Percentiles rank a stretch among this genome's conserved stretches.
Conservation (phyloP, 805 yeast genomes). For the Saccharomycopsis fibuligera region DNA sequence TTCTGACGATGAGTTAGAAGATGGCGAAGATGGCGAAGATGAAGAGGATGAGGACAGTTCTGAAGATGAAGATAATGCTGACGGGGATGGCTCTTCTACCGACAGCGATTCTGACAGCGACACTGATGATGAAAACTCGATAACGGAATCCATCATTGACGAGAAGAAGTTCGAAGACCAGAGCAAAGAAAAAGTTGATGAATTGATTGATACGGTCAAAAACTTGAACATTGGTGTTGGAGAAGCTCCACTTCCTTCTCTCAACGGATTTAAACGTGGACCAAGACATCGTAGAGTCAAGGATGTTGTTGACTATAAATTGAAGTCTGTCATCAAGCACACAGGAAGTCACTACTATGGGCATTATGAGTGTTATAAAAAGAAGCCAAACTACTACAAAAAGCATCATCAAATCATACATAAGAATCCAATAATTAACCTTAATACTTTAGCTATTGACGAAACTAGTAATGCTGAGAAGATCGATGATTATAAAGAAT, state of each 20-base stretch:
- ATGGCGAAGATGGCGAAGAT: conserved; percentile 1
- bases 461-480: conserved; percentile 4
- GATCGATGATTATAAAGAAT: conserved; percentile 3
- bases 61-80: conserved; percentile 26
- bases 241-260: background rate
- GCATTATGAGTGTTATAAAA: conserved; percentile 83
- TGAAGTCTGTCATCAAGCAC: conserved; percentile 75
- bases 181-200: conserved; percentile 21
- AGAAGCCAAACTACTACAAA: conserved; percentile 46
- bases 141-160: too few relatives aligned
- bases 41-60: conserved; percentile 24
- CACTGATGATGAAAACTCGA: conserved; percentile 7
- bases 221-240: conserved; percentile 31
- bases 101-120: conserved; percentile 11
- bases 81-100: conserved; percentile 12
- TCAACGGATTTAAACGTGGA: background rate
- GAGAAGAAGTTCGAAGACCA: conserved; percentile 25
- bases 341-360: conserved; percentile 85
- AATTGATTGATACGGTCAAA: conserved; percentile 22
- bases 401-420: conserved; percentile 25
- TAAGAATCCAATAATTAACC: conserved; percentile 28
- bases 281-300: conserved; percentile 23
- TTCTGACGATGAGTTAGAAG: conserved; percentile 22
- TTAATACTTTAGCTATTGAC: conserved; percentile 14
- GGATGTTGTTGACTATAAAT: conserved; percentile 40